These are phyloP conservation scores for Helianthus annuus DNA, from an alignment of 129 eudicot genomes.

Conservation along the genomic window DNA sequence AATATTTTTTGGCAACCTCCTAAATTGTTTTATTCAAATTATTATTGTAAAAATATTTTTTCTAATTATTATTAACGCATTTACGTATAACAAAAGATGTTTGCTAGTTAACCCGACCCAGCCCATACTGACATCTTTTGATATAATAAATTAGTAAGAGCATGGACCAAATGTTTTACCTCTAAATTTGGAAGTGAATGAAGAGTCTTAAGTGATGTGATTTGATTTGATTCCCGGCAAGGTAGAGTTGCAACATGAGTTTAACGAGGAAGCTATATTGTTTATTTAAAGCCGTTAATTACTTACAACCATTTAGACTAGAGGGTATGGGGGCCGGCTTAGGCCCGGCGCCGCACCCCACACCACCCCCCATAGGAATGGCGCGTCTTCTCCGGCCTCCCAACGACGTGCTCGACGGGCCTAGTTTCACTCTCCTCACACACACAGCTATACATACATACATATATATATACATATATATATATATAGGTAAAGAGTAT, in stretches of 20 bases:
- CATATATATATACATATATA: too few relatives aligned
- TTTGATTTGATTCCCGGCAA: constrained; percentile 99
- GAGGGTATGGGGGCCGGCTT: too few relatives aligned
- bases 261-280: not conserved
- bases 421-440: too few relatives aligned
- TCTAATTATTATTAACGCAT: not conserved
- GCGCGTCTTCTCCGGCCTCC: too few relatives aligned
- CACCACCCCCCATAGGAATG: too few relatives aligned
- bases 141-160: not conserved
- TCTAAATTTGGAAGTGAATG: constrained; percentile 96
- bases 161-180: constrained; percentile 42
- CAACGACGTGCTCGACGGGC: too few relatives aligned
- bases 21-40: not conserved
- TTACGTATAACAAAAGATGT: not conserved
- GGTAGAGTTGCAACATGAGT: constrained; percentile 90
- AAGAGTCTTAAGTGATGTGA: constrained; percentile 81
- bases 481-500: too few relatives aligned
- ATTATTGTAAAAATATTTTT: not conserved
- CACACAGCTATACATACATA: too few relatives aligned
- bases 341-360: too few relatives aligned
- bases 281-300: constrained; percentile 1
- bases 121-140: not conserved
- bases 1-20: not conserved
- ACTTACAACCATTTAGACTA: not conserved
- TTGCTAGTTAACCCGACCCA: not conserved